These are phyloP conservation scores for Neoboletus subvelutipes DNA, from an alignment of 768 basidiomycete genomes.

Conservation along the genomic window DNA sequence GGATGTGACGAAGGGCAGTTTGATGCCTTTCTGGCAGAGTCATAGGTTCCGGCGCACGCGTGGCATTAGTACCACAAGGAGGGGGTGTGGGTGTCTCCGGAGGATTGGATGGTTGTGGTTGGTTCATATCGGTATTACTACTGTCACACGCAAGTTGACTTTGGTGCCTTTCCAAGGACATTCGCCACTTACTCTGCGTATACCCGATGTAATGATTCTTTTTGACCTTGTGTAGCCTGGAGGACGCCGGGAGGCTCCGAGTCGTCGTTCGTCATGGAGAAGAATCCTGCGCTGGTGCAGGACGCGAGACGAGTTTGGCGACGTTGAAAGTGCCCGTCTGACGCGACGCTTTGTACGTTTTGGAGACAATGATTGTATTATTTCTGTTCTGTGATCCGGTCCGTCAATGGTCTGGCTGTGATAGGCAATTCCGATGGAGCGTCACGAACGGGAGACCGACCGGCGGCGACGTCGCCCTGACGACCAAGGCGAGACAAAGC, in stretches of 20 bases:
- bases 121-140: neutral
- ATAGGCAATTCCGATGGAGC: neutral
- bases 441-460: slow-evolving; percentile 3
- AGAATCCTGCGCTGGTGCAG: neutral
- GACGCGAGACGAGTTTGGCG: neutral
- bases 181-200: slow-evolving; percentile 13
- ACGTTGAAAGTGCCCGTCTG: neutral
- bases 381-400: neutral
- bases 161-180: neutral
- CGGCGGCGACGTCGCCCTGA: slow-evolving; percentile 9
- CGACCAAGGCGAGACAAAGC: neutral
- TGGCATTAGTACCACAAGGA: slow-evolving; percentile 26
- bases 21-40: slow-evolving; percentile 32
- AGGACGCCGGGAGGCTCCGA: neutral
- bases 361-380: slow-evolving; percentile 4
- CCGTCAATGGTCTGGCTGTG: neutral
- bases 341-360: slow-evolving; percentile 6
- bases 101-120: neutral
- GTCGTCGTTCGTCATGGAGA: slow-evolving; percentile 10
- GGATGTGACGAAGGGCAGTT: slow-evolving; percentile 33
- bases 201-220: neutral
- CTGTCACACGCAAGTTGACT: slow-evolving; percentile 5
- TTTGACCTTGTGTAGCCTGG: slow-evolving; percentile 16
- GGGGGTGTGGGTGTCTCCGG: slow-evolving; percentile 5
- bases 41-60: slow-evolving; percentile 45